Evolutionary conservation across 2,329 filamentous ascomycete genomes (phyloP), one percentile per base, ranked within the genome.

Genomic region (Hysterium pulicare): DNA sequence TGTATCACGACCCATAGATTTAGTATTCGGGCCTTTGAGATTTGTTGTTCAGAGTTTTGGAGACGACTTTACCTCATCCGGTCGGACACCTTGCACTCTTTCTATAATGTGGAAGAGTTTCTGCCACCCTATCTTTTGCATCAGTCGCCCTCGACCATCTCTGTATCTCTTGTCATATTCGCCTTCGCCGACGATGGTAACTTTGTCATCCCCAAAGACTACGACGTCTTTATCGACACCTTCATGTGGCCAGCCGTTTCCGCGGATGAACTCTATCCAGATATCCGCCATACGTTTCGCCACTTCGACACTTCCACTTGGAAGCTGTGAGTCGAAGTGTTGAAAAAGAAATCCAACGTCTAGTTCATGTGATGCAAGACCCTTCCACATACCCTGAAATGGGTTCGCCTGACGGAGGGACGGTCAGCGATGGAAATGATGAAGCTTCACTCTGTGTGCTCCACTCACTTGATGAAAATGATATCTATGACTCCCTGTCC

Each of bases 291-390:
- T 57, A 8, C 38, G 32, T 15, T 32, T 38, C 6, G 54, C 55
- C 21, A 47, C 37, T n/a, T 5, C 2, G 9, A 28, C 9, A 30
- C 46, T 45, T 5, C 26, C 9, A 6, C 46, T 39, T 9, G 50
- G 45, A 28, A 62, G 35, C 26, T 47, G 38, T 8, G 51, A 44
- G 20, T 53, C 48, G 28, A 53, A 64, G 31, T 59, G 61, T 21
- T 54, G 49, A 8, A 66, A 41, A 6, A 66, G 44, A 32, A 53
- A 54, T 1, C 52, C 57, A 17, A 64, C 52, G 39, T 66, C 62
- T 7, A 61, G 48, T 44, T 64, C 59, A 26, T 66, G 62, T 15
- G 35, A 26, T 5, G 59, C 45, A 2, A 59, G 33, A 2, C 49
- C 49, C 21, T 50, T 50, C 37, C 47, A 57, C 1, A 33, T 11